A percentile compares a stretch with the other conserved stretches of the same genome.
Conservation (phyloP, 495 filamentous ascomycete genomes). For the Aspergillus cavernicola region DNA sequence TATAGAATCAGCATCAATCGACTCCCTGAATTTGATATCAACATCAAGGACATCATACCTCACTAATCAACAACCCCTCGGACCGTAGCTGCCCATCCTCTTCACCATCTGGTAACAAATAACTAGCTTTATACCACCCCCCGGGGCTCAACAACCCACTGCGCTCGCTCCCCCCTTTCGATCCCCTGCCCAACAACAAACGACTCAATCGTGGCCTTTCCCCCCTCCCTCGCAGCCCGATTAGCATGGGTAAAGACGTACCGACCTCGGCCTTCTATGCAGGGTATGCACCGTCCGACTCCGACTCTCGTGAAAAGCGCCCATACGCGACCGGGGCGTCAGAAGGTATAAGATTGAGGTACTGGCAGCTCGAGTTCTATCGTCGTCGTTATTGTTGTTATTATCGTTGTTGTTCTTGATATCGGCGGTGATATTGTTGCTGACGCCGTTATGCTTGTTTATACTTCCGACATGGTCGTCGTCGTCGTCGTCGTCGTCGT, state of each 20-base stretch:
- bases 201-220: conserved; percentile 15
- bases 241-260: conserved; percentile 60
- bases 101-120: conserved; percentile 48
- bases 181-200: background rate
- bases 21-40: too few relatives aligned
- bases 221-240: conserved; percentile 36
- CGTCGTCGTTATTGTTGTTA: background rate
- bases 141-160: conserved; percentile 72
- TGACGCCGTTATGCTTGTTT: conserved; percentile 7
- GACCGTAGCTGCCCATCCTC: conserved; percentile 28
- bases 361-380: background rate
- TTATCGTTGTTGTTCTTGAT: background rate
- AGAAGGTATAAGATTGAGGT: conserved; percentile 61
- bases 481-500: too few relatives aligned
- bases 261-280: conserved; percentile 52
- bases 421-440: background rate
- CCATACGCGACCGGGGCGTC: conserved; percentile 52
- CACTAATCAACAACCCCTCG: conserved; percentile 57
- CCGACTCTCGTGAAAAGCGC: conserved; percentile 59
- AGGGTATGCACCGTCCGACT: conserved; percentile 58
- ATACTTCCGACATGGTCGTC: background rate
- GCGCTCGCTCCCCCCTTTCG: conserved; percentile 46
- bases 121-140: conserved; percentile 62
- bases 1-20: conserved; percentile 17
- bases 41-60: too few relatives aligned